Conservation (phyloP, 345 rosid genomes). For the Gossypium mustelinum region DNA sequence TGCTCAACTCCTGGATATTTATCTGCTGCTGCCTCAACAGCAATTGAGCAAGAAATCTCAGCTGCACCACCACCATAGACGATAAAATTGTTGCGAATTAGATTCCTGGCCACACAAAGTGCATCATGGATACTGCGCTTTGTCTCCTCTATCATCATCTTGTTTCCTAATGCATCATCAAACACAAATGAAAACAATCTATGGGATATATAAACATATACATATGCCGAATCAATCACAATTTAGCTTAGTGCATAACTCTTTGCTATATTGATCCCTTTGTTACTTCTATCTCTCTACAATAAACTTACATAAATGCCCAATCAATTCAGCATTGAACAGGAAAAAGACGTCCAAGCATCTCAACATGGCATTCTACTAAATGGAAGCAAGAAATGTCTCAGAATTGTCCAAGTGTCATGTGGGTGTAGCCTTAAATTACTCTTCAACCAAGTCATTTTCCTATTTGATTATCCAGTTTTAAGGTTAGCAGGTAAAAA, state of each 20-base stretch:
- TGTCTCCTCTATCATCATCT: slow-evolving; percentile 97
- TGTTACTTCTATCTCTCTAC: background rate
- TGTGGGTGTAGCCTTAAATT: background rate
- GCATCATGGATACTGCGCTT: slow-evolving; percentile 98
- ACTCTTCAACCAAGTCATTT: background rate
- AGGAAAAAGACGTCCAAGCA: background rate
- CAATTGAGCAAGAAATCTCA: slow-evolving; percentile 87
- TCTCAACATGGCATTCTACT: background rate
- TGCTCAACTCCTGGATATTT: slow-evolving; percentile 89
- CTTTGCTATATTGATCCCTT: background rate
- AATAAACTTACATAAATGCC: background rate
- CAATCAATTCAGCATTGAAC: background rate
- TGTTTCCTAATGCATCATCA: slow-evolving; percentile 61
- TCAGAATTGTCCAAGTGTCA: background rate
- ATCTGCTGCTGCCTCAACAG: slow-evolving; percentile 89
- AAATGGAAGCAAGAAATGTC: background rate
- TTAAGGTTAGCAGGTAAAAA: background rate
- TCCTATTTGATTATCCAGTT: background rate
- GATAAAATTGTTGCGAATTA: slow-evolving; percentile 85
- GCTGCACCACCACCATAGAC: slow-evolving; percentile 98
- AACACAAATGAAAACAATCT: background rate
- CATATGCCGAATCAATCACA: background rate
- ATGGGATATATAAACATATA: background rate
- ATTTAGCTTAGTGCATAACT: background rate
- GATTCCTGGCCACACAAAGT: slow-evolving; percentile 88